A percentile compares a stretch with the other conserved stretches of the same genome.
Evolutionary conservation across 495 filamentous ascomycete species (phyloP).

Genomic region (Aspergillus diversus): DNA sequence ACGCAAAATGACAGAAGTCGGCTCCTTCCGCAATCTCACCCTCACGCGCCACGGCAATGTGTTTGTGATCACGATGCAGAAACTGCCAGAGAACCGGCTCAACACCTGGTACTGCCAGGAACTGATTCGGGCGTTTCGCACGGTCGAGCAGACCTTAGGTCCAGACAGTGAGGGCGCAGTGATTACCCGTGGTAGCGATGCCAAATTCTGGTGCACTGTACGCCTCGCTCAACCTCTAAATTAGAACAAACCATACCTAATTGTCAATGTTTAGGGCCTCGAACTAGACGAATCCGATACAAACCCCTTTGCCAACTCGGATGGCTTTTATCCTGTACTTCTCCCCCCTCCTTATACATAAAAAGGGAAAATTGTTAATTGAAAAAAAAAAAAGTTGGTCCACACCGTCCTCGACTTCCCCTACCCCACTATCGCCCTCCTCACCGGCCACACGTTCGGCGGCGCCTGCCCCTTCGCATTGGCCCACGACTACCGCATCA

Average conservation of each 20-base stretch:
- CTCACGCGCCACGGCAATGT: constrained; percentile 39
- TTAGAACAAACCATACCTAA: neutral
- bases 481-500: constrained; percentile 55
- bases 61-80: constrained; percentile 55
- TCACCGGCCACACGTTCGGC: constrained; percentile 57
- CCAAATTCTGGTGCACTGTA: constrained; percentile 57
- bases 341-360: neutral
- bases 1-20: neutral
- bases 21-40: constrained; percentile 31
- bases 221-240: neutral
- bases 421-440: constrained; percentile 53
- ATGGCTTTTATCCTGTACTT: constrained; percentile 51
- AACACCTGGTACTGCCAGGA: constrained; percentile 51
- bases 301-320: constrained; percentile 52
- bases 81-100: constrained; percentile 52
- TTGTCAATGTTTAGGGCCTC: constrained; percentile 34
- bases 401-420: constrained; percentile 57
- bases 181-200: constrained; percentile 49
- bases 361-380: neutral
- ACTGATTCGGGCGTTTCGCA: constrained; percentile 50
- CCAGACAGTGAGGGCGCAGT: constrained; percentile 48
- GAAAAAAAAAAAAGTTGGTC: constrained; percentile 34
- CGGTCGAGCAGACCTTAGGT: constrained; percentile 43
- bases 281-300: constrained; percentile 51
- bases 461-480: constrained; percentile 52